Evolutionary conservation across 2,329 filamentous ascomycete species (phyloP).

Genomic region (Ophiostoma quercus): DNA sequence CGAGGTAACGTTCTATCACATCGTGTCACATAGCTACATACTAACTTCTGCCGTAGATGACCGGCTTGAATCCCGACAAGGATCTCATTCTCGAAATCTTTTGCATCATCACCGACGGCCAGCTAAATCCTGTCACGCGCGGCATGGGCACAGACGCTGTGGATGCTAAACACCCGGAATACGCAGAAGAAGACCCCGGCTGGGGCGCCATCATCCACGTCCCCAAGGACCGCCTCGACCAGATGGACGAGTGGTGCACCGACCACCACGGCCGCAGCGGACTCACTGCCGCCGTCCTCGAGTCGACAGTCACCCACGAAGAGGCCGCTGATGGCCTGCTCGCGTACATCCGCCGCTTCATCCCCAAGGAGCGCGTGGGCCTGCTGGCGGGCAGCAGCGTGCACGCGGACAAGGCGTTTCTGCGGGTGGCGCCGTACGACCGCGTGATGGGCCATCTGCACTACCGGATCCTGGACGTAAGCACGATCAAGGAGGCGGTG

Average conservation of each 20-base stretch:
- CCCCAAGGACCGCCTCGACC: conserved; percentile 60
- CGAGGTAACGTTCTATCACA: conserved; percentile 21
- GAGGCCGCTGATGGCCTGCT: conserved; percentile 69
- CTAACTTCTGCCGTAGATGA: conserved; percentile 63
- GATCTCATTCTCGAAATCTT: conserved; percentile 89
- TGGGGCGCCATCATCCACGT: conserved; percentile 79
- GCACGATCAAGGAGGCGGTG: conserved; percentile 83
- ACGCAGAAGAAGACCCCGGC: conserved; percentile 67
- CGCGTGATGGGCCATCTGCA: conserved; percentile 71
- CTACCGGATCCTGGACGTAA: conserved; percentile 89
- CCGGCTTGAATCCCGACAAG: conserved; percentile 68
- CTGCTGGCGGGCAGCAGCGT: conserved; percentile 89
- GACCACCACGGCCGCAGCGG: conserved; percentile 75
- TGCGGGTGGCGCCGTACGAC: conserved; percentile 68
- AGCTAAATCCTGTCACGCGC: conserved; percentile 44
- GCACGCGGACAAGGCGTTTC: conserved; percentile 80
- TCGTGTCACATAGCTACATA: too few relatives aligned
- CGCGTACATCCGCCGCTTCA: conserved; percentile 66
- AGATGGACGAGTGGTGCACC: conserved; percentile 88
- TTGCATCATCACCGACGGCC: conserved; percentile 80
- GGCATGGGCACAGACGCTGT: neutral
- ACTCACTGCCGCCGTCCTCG: conserved; percentile 68
- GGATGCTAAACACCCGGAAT: conserved; percentile 28
- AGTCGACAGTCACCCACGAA: conserved; percentile 66
- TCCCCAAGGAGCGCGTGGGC: conserved; percentile 61